Base-by-base conservation (phyloP, 2,329 filamentous ascomycete genomes). In the Acrodontium crateriforme region DNA sequence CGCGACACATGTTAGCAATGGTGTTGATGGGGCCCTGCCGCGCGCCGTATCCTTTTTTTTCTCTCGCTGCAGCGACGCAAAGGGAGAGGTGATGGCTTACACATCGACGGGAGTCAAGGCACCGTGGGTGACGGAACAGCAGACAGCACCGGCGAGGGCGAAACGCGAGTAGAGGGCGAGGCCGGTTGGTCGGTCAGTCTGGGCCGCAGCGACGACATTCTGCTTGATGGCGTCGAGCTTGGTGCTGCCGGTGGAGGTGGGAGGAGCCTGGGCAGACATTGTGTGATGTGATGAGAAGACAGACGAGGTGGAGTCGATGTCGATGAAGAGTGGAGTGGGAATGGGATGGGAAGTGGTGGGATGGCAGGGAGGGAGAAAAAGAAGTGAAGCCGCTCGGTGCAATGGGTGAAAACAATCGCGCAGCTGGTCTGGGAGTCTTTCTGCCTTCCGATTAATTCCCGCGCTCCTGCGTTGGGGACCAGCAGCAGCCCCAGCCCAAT, bases 111-210 rank as follows among this genome's bases (percentile, higher is more conserved):
- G 89, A 47, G 89, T 98, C 52, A 95, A 76, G 54, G 71, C 79
- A 62, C 87, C 89, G 74, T 98, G 89, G 56, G 89, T 98, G 65
- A 95, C 67, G 50, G 85, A 89, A 65, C 89, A 98, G 77, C 89
- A 94, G 69, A 95, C 67, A 50, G 89, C 89, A 65, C 89, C 89
- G 52, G 89, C 85, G 52, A 98, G 79, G 64, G 89, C 87, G 68
- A 94, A 94, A 63, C 83, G 75, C 51, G 82, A 81, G 77, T 95
- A 95, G 50, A 98, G 81, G 36, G 59, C 65, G 45, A 84, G 25
- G 39, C 75, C 73, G 45, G 57, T 65, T 42, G 73, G 66, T 57
- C 71, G 65, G 44, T 57, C 47, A n/a, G 65, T 62, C 40, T 60
- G 51, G 9, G 31, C 36, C 25, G 50, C 46, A 34, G 63, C 62